Conservation (phyloP, 805 yeast genomes). For the Saccharomycopsis fibuligera region DNA sequence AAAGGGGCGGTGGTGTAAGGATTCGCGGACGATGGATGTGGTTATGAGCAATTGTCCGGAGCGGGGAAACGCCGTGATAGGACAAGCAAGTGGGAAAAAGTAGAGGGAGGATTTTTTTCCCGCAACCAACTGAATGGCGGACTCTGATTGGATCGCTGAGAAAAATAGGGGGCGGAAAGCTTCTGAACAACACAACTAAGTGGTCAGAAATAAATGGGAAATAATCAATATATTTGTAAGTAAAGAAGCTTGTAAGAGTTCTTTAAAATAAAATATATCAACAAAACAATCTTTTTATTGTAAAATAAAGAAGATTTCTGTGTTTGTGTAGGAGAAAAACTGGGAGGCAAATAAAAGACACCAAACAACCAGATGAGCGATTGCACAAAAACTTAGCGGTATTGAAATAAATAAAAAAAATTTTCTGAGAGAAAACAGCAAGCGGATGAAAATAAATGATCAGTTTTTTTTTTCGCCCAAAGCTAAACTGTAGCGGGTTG, state of each 20-base stretch:
- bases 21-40: not conserved
- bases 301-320: not conserved
- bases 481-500: not conserved
- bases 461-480: conserved; percentile 2
- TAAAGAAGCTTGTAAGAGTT: not conserved
- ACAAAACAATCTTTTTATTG: not conserved
- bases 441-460: conserved; percentile 4
- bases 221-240: not conserved
- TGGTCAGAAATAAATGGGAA: conserved; percentile 26
- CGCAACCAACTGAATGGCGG: conserved; percentile 1
- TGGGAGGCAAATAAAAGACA: not conserved
- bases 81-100: not conserved
- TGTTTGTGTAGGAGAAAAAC: not conserved
- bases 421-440: conserved; percentile 3
- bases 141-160: conserved; percentile 6
- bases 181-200: conserved; percentile 35
- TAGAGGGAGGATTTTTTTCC: not conserved
- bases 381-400: not conserved
- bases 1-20: conserved; percentile 1
- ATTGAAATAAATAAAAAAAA: not conserved
- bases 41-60: not conserved
- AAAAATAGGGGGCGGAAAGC: conserved; percentile 3
- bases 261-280: not conserved
- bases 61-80: too few species aligned
- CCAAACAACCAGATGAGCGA: not conserved